Conservation (phyloP, 73 alveolate genomes). For the Symbiodinium natans region DNA sequence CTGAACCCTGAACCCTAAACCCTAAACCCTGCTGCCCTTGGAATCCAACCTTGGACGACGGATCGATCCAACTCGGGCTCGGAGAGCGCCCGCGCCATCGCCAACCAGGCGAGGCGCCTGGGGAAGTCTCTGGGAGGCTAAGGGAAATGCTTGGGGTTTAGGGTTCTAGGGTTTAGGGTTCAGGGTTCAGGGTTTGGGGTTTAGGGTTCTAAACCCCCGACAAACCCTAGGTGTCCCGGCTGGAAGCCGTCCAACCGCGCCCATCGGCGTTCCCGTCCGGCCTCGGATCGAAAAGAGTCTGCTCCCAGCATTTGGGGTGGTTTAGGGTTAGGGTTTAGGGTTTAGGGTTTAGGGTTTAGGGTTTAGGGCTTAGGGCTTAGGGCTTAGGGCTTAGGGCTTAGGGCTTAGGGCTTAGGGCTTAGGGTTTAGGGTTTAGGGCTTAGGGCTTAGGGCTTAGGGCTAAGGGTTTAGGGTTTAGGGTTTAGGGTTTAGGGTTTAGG, state of each 20-base stretch:
- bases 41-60: conserved; percentile 41
- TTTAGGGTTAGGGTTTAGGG: neutral
- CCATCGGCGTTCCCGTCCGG: conserved; percentile 82
- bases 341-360: neutral
- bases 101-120: conserved; percentile 85
- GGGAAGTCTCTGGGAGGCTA: too few relatives aligned
- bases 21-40: neutral
- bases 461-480: neutral
- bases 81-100: conserved; percentile 81
- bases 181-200: too few relatives aligned
- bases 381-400: neutral
- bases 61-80: conserved; percentile 88
- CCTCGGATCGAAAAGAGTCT: neutral
- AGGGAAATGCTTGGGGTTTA: too few relatives aligned
- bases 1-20: too few relatives aligned
- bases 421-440: neutral
- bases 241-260: conserved; percentile 70
- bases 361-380: neutral
- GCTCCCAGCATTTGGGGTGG: neutral
- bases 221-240: too few relatives aligned
- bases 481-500: too few relatives aligned
- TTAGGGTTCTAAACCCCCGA: too few relatives aligned
- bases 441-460: neutral
- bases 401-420: neutral
- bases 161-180: too few relatives aligned